Evolutionary conservation across 2,329 filamentous ascomycete genomes (phyloP), one percentile per base, ranked within the genome.

Genomic region (Elsinoe necatrix): DNA sequence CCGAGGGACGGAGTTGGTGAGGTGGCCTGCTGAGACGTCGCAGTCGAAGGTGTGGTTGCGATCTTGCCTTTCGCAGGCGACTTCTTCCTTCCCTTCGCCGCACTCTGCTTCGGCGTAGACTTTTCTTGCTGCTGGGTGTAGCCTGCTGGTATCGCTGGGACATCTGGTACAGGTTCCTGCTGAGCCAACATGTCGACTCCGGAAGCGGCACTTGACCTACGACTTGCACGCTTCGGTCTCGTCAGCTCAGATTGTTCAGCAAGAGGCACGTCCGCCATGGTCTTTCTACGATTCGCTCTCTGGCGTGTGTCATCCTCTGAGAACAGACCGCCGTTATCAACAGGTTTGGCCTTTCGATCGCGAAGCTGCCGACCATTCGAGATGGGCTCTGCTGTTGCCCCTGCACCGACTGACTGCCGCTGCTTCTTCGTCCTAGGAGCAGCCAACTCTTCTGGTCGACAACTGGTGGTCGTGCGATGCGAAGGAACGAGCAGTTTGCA

Each of bases 401-500:
- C 55, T n/a, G 56, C 39, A 4, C 25, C 47, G 7, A 55, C 18
- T 27, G 80, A 79, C 65, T 86, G 82, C 4, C 82, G 80, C 61
- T 92, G 88, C 58, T 76, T 76, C 65, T 75, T 77, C 9, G 64
- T 80, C 75, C 64, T 85, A 73, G 60, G 77, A 72, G 63, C 83
- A 72, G 55, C 80, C 5, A 97, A 77, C 45, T 96, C 90, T 63
- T 95, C 87, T 7, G 84, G 79, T 29, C 77, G 85, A 70, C 80
- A 89, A 71, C 90, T 95, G 54, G 78, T 78, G 0, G 86, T 90
- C 63, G 89, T 82, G 2, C 90, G 81, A 62, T 86, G 79, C 0
- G 76, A 77, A 0, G 92, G 93, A 57, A 96, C 86, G 20, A 97
- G 79, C 3, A 95, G 70, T 67, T 88, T 90, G 65, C 84, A 87